Conservation (phyloP, 148 eudicot species). For the Mesembryanthemum crystallinum region DNA sequence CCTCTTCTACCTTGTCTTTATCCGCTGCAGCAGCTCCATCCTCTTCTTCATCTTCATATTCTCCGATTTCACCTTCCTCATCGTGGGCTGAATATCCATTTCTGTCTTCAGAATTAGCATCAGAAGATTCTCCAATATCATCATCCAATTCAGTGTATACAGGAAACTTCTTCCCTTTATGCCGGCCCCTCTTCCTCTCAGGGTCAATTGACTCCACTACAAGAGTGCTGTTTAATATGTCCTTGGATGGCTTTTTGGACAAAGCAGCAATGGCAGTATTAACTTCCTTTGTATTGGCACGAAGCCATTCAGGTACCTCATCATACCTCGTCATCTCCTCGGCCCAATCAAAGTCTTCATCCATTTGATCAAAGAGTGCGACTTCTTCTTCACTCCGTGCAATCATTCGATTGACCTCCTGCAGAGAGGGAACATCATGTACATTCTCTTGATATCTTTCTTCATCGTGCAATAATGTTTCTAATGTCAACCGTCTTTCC, state of each 20-base stretch:
- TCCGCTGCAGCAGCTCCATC: conserved; percentile 39
- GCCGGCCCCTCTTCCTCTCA: conserved; percentile 70
- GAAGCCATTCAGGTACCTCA: conserved; percentile 92
- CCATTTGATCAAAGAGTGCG: conserved; percentile 97
- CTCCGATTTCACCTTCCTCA: conserved; percentile 73
- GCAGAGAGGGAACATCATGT: conserved; percentile 95
- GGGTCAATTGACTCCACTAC: conserved; percentile 47
- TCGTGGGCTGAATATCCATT: conserved; percentile 57
- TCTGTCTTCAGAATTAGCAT: conserved; percentile 81
- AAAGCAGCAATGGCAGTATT: conserved; percentile 56
- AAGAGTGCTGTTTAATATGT: conserved; percentile 39
- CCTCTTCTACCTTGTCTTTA: conserved; percentile 64
- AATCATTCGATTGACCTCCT: conserved; percentile 93
- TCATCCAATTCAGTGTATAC: conserved; percentile 87
- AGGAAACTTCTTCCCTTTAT: conserved; percentile 70
- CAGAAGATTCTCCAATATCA: conserved; percentile 68
- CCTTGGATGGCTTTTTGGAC: conserved; percentile 80
- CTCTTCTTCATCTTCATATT: conserved; percentile 78
- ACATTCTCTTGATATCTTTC: conserved; percentile 94
- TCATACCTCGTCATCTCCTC: conserved; percentile 91
- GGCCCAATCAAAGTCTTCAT: conserved; percentile 87
- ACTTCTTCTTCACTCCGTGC: conserved; percentile 97
- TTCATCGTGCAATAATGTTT: conserved; percentile 92
- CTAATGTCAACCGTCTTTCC: conserved; percentile 90
- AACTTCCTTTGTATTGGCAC: conserved; percentile 76